These are phyloP conservation scores for Oryza nivara DNA, from an alignment of 176 grass and related monocot genomes.

Conservation along the genomic window DNA sequence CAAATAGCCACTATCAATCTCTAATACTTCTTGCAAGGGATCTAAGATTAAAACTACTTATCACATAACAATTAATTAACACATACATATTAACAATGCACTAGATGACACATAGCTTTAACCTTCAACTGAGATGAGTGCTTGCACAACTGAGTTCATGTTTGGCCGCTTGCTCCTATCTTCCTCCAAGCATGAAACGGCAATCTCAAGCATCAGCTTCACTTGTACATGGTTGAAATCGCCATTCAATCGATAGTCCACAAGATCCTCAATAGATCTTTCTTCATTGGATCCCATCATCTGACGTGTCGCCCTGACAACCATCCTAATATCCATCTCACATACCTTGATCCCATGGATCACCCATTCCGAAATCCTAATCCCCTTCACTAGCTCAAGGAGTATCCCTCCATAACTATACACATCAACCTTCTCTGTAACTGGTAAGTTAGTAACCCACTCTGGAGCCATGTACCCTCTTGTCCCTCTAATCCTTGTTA, in stretches of 20 bases:
- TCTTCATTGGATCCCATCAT: background rate
- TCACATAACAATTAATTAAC: too few relatives aligned
- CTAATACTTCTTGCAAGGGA: too few relatives aligned
- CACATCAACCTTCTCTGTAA: constrained; percentile 48
- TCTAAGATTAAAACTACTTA: too few relatives aligned
- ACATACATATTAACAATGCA: too few relatives aligned
- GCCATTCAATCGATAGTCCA: background rate
- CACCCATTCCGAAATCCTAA: constrained; percentile 19
- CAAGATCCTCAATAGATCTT: background rate
- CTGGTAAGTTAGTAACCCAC: constrained; percentile 45
- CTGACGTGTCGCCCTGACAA: background rate
- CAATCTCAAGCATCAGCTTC: constrained; percentile 7
- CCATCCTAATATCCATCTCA: background rate
- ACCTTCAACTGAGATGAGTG: constrained; percentile 21
- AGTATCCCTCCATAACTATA: constrained; percentile 52
- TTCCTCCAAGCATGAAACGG: constrained; percentile 22
- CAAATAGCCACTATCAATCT: too few relatives aligned
- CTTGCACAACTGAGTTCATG: constrained; percentile 24
- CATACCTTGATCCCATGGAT: background rate
- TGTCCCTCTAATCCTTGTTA: constrained; percentile 32
- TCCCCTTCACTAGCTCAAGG: constrained; percentile 43
- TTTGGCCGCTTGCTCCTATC: constrained; percentile 25
- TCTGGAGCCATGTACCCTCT: constrained; percentile 56
- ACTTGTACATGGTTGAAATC: constrained; percentile 7
- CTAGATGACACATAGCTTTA: background rate